A percentile compares a stretch with the other conserved stretches of the same genome.
Evolutionary conservation across 768 basidiomycete genomes (phyloP).

Genomic region (Suillus decipiens): DNA sequence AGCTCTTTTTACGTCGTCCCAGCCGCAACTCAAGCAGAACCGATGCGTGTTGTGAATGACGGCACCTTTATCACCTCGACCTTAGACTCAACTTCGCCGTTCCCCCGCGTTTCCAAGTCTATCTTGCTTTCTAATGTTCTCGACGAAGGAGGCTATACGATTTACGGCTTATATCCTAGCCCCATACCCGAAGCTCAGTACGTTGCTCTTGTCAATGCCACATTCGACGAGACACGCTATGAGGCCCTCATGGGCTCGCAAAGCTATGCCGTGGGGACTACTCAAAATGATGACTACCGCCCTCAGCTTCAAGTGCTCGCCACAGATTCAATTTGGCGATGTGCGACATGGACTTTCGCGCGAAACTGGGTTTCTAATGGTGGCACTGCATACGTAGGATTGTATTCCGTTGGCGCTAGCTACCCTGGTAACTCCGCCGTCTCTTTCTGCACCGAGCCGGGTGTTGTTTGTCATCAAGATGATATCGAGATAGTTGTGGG

Average conservation of each 20-base stretch:
- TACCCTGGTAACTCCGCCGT: conserved; percentile 65
- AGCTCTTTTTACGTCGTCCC: conserved; percentile 48
- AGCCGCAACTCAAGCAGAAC: conserved; percentile 46
- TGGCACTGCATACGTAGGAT: conserved; percentile 66
- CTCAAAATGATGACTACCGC: conserved; percentile 37
- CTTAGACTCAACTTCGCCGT: conserved; percentile 59
- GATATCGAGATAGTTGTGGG: conserved; percentile 79
- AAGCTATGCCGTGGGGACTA: conserved; percentile 44
- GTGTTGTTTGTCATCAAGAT: conserved; percentile 76
- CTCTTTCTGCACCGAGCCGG: conserved; percentile 55
- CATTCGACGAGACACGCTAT: conserved; percentile 52
- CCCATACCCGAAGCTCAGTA: conserved; percentile 44
- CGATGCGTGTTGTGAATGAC: conserved; percentile 69
- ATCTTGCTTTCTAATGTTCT: conserved; percentile 70
- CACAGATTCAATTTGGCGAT: conserved; percentile 72
- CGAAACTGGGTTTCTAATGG: conserved; percentile 66
- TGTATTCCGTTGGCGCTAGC: conserved; percentile 66
- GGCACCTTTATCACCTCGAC: conserved; percentile 69
- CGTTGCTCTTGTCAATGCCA: conserved; percentile 36
- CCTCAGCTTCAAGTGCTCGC: conserved; percentile 57
- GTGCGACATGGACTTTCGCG: conserved; percentile 71
- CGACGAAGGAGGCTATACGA: conserved; percentile 71
- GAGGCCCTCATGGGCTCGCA: conserved; percentile 43
- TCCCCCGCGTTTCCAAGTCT: conserved; percentile 63
- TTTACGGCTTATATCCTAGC: conserved; percentile 46